These are phyloP conservation scores for Ganoderma multipileum DNA, from an alignment of 1,284 basidiomycete species.

Conservation along the genomic window DNA sequence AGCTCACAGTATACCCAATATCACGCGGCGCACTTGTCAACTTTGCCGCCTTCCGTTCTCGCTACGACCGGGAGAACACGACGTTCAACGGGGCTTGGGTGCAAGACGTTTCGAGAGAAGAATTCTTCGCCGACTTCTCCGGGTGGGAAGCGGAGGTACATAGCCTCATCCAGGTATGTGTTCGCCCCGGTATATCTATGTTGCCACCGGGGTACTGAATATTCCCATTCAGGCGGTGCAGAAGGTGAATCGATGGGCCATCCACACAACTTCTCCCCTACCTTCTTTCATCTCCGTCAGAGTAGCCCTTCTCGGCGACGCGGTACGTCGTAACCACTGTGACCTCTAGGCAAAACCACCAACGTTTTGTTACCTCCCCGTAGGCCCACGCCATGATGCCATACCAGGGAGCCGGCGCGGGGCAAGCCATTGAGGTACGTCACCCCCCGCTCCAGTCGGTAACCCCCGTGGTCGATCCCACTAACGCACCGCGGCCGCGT, in stretches of 20 bases:
- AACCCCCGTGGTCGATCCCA: neutral
- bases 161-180: conserved; percentile 47
- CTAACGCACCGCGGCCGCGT: neutral
- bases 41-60: conserved; percentile 46
- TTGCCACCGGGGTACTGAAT: neutral
- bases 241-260: conserved; percentile 52
- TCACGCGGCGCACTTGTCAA: conserved; percentile 50
- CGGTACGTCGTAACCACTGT: conserved; percentile 38
- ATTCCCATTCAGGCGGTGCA: conserved; percentile 27
- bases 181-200: neutral
- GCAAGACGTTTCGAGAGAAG: conserved; percentile 37
- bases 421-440: conserved; percentile 60
- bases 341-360: neutral
- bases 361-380: neutral
- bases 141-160: conserved; percentile 51
- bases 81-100: conserved; percentile 46
- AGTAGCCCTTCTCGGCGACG: conserved; percentile 59
- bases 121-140: conserved; percentile 42
- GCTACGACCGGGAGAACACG: conserved; percentile 44
- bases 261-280: conserved; percentile 52
- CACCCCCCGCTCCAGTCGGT: neutral
- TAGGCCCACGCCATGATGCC: conserved; percentile 63
- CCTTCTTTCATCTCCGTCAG: conserved; percentile 46
- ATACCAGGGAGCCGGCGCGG: conserved; percentile 61
- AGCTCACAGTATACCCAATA: conserved; percentile 53